Evolutionary conservation across 805 yeast species (phyloP), one percentile per base, ranked within the genome.

Genomic region (Teunomyces kruisii): DNA sequence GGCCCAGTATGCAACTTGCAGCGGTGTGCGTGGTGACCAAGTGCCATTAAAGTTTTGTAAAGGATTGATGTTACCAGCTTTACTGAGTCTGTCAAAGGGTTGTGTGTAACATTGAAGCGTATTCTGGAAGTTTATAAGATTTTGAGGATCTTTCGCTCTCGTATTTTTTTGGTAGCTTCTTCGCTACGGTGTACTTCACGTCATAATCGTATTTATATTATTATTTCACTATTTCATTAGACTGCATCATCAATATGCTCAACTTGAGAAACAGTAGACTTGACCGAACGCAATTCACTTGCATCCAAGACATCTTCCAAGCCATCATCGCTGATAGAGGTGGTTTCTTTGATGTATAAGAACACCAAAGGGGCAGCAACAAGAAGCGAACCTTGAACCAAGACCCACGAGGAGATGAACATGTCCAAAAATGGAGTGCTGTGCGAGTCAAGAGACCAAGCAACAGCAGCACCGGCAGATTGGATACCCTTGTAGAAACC

Each of bases 401-500:
- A 62, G 9, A 65, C 84, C 55, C 55, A 84, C 10, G 77, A 68
- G 8, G 76, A 62, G 9, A 64, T 78, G 57, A 78, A 79, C 58
- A 77, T 56, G 33, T 56, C 55, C 54, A 66, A 64, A 58, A 69
- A 81, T 7, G 67, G 48, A 26, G 45, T 49, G 8, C 55, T 59
- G 32, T 65, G 46, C 19, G 79, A 74, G 55, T 80, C 84, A 49
- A 79, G 61, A 51, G 81, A 64, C 85, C 84, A 82, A 9, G 74
- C 75, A 40, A 81, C 68, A 15, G 81, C 86, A 10, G 82, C 80
- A 57, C 83, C 84, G 7, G 84, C 85, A 32, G 81, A 74, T 64
- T 81, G 86, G 46, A 82, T 61, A 46, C 83, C 80, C 67, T 82
- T 82, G 67, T 79, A 81, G 59, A 78, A 78, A 32, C 84, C 84